Evolutionary conservation across 768 basidiomycete genomes (phyloP).

Genomic region (Sarcomyxa edulis): DNA sequence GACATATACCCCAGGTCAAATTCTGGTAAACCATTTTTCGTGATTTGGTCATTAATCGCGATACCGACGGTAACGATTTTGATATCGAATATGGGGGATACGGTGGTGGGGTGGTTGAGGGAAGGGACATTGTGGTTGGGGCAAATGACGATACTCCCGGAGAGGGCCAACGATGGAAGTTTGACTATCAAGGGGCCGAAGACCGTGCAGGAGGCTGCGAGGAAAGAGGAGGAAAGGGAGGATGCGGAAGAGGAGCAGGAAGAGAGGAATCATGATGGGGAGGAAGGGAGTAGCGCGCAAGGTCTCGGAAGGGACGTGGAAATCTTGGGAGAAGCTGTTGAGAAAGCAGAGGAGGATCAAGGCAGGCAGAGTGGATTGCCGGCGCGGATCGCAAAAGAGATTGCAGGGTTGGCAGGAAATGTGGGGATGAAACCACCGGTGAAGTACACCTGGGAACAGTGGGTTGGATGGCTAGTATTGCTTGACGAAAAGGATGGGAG

Average conservation of each 20-base stretch:
- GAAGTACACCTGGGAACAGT: no score
- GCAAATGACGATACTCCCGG: conserved; percentile 20
- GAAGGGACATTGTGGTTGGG: conserved; percentile 25
- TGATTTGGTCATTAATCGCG: conserved; percentile 35
- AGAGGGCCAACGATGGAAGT: conserved; percentile 7
- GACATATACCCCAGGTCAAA: conserved; percentile 30
- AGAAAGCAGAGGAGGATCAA: conserved; percentile 25
- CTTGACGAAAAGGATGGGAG: no score
- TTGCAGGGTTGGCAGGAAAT: conserved; percentile 24
- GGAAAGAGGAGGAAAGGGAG: conserved; percentile 2
- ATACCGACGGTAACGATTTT: conserved; percentile 36
- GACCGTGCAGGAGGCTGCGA: conserved; percentile 2
- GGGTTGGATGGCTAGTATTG: no score
- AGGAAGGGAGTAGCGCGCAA: conserved; percentile 1
- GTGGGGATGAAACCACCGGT: conserved; percentile 17
- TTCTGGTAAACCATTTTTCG: conserved; percentile 35
- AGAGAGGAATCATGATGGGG: conserved; percentile 12
- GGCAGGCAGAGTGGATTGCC: conserved; percentile 21
- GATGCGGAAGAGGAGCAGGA: conserved; percentile 4
- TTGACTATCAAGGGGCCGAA: no score
- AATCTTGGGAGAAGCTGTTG: conserved; percentile 15
- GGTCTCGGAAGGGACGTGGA: conserved; percentile 20
- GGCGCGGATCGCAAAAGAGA: no score
- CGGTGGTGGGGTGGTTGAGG: conserved; percentile 34
- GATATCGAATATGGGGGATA: conserved; percentile 44